Evolutionary conservation across 2,329 filamentous ascomycete genomes (phyloP).

Genomic region (Diaporthe humulicola): DNA sequence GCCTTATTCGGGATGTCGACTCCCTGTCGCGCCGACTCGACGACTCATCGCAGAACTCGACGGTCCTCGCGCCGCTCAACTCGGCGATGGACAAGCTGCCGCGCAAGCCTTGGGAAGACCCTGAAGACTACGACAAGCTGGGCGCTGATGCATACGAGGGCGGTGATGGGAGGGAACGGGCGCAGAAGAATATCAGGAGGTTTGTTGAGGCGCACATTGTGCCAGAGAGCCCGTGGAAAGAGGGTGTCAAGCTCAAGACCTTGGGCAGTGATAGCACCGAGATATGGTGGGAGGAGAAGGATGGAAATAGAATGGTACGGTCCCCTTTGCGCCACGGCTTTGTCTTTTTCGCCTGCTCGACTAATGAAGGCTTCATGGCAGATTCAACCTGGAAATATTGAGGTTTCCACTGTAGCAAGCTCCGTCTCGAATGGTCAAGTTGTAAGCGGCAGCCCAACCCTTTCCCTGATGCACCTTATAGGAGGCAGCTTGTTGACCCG

Average conservation of each 20-base stretch:
- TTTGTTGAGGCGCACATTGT: conserved; percentile 93
- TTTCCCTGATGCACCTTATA: neutral
- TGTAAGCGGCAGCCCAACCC: conserved; percentile 53
- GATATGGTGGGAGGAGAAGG: conserved; percentile 85
- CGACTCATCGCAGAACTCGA: conserved; percentile 77
- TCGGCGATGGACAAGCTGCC: conserved; percentile 82
- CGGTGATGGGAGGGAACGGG: conserved; percentile 79
- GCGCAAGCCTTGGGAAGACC: conserved; percentile 88
- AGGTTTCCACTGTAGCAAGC: conserved; percentile 80
- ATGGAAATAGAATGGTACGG: conserved; percentile 76
- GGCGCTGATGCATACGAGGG: conserved; percentile 84
- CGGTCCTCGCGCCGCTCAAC: conserved; percentile 90
- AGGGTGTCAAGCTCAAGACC: conserved; percentile 75
- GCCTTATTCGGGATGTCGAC: conserved; percentile 81
- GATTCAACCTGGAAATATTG: conserved; percentile 84
- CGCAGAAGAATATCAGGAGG: conserved; percentile 78
- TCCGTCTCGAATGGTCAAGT: conserved; percentile 90
- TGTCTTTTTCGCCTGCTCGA: neutral
- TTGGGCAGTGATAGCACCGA: conserved; percentile 70
- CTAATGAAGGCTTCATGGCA: conserved; percentile 50
- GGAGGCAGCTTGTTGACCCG: conserved; percentile 38
- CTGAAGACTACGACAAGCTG: conserved; percentile 76
- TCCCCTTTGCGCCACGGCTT: neutral
- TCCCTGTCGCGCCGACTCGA: conserved; percentile 78
- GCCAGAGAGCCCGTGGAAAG: conserved; percentile 79